Base-by-base conservation (phyloP, 306 rosid genomes). In the Albizia julibrissin region DNA sequence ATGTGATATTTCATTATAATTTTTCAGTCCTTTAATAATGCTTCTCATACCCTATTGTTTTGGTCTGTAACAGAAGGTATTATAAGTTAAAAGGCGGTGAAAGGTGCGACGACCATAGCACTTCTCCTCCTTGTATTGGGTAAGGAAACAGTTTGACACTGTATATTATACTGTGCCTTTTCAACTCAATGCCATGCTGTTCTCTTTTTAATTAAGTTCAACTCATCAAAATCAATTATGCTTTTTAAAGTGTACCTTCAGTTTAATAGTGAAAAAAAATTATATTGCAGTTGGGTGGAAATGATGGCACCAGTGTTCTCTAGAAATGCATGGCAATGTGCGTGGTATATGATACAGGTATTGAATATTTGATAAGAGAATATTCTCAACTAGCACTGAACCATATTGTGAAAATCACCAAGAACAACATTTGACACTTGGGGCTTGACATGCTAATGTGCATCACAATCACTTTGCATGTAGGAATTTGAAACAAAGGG, bases 281-380 rank as follows among this genome's bases (percentile, higher is more conserved):
- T 75, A 33, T 78, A 73, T 83, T 73, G 67, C 89, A 95, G 98
- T 75, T 95, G 97, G 97, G 98, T 95, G 85, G 98, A 95, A 90
- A 93, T 93, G 97, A 95, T 95, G 98, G 98, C 97, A 49, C 98
- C 98, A 2, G 98, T 95, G 84, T 93, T 95, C 81, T 88, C 98
- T 52, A 91, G 83, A 79, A 86, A 77, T 19, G 89, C 97, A 62
- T 95, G 98, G 98, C 86, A 47, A 83, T 95, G 98, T 61, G 94
- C 87, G 40, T 95, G 98, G 98, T 89, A 91, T 85, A 89, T 95
- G 91, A 87, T 93, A 80, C 98, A 95, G 95, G 98, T 95, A 87
- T 24, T 26, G 34, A 61, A 61, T 61, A 24, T 10, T 59, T 9
- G 33, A 22, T 59, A 11, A 24, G 66, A 59, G 66, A 56, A 56